Conservation (phyloP, 139 green algal genomes). For the Micractinium conductrix region DNA sequence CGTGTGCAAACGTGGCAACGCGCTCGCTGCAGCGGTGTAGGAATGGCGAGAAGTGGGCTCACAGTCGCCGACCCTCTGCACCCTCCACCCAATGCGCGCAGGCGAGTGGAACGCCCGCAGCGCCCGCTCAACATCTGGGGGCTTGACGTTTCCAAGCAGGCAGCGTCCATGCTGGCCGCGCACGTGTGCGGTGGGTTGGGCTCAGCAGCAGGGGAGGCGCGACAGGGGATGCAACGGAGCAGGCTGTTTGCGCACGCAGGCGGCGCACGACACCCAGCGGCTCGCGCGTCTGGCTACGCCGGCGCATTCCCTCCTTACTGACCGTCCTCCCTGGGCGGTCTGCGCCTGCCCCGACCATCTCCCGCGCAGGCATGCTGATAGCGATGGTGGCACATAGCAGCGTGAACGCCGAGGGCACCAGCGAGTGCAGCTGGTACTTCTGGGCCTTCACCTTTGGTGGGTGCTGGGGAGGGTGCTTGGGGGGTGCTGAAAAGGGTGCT, state of each 20-base stretch:
- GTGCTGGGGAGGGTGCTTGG: not conserved
- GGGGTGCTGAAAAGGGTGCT: not conserved
- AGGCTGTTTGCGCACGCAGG: too few species aligned
- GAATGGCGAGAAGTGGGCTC: too few species aligned
- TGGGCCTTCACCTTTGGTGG: slow-evolving; percentile 30
- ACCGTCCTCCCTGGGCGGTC: not conserved
- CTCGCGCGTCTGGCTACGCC: not conserved
- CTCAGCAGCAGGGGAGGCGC: not conserved
- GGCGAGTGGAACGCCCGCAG: slow-evolving; percentile 51
- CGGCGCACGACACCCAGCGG: too few species aligned
- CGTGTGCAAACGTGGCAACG: not conserved
- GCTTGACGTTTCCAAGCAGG: slow-evolving; percentile 73
- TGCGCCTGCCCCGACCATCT: not conserved
- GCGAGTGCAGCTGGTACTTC: slow-evolving; percentile 67
- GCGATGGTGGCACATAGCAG: slow-evolving; percentile 47
- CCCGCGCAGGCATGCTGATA: slow-evolving; percentile 54
- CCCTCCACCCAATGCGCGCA: too few species aligned
- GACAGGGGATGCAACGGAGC: not conserved
- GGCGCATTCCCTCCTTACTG: not conserved
- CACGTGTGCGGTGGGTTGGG: slow-evolving; percentile 52
- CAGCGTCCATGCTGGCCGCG: slow-evolving; percentile 46
- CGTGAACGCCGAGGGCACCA: not conserved
- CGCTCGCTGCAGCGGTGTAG: too few species aligned
- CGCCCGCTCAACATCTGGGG: slow-evolving; percentile 59
- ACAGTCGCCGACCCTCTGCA: too few species aligned